Evolutionary conservation across 1,139 yeast genomes (phyloP).

Genomic region (Kodamaea ohmeri): DNA sequence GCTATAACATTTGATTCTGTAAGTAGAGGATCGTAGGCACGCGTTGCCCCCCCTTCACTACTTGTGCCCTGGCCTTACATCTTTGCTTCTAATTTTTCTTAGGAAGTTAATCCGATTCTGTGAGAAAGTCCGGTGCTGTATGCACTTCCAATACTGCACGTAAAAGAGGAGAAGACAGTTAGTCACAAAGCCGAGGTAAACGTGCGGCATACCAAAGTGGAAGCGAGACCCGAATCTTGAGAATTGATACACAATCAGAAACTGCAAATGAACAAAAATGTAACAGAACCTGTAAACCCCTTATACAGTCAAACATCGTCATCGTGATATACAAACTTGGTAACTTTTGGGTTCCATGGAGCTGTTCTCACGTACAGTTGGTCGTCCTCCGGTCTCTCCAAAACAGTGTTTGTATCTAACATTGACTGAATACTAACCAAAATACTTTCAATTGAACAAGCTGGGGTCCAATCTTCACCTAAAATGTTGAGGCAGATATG

Average conservation of each 20-base stretch:
- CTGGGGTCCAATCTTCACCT: conserved; percentile 74
- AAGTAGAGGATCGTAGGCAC: too few species aligned
- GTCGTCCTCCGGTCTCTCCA: conserved; percentile 57
- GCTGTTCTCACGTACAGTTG: conserved; percentile 47
- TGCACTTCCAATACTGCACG: conserved; percentile 5
- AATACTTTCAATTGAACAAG: conserved; percentile 54
- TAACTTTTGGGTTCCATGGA: conserved; percentile 54
- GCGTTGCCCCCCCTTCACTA: too few species aligned
- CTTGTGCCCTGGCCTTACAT: too few species aligned
- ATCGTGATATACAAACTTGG: conserved; percentile 55
- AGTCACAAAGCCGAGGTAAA: neutral
- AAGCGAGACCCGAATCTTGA: neutral
- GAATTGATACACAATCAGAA: neutral
- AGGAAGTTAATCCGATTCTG: conserved; percentile 1
- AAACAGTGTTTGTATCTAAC: conserved; percentile 48
- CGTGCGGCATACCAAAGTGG: neutral
- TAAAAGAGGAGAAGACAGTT: conserved; percentile 4
- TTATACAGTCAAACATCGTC: conserved; percentile 29
- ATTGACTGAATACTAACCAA: conserved; percentile 64
- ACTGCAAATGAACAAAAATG: neutral
- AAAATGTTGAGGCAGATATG: conserved; percentile 65
- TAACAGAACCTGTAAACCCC: neutral
- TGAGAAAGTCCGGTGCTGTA: conserved; percentile 2
- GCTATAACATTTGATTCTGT: too few species aligned
- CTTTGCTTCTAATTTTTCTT: conserved; percentile 1